Evolutionary conservation across 1,284 basidiomycete species (phyloP), one percentile per base, ranked within the genome.

Genomic region (Boletus smithii): DNA sequence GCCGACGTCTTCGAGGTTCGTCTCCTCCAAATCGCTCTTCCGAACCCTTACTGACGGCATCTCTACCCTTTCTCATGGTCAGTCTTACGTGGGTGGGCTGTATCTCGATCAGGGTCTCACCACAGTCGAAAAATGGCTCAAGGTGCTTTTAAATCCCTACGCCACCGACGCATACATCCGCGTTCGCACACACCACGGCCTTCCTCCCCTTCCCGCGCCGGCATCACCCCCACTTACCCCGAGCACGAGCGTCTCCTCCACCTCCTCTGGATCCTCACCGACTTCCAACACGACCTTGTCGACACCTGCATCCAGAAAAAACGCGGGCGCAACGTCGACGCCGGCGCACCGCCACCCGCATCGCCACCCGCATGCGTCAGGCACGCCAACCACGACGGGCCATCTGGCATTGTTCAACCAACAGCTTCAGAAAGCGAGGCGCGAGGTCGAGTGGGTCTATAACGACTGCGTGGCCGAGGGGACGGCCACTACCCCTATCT

Each of bases 351-450:
- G 53, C 45, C 30, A 41, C 55, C 2, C 35, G 40, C 60, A 31
- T 42, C 57, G 52, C 51, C 66, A 53, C 23, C 55, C 53, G 24
- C 42, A 44, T 30, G 44, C 49, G 20, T 34, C 55, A 29, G 39
- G 54, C 39, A 46, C 59, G 9, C 51, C 51, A 8, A 54, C 60
- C 7, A 75, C 73, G 18, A 71, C 74, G 14, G 86, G 86, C 5
- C 81, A 88, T 61, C 74, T 89, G 6, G 80, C 83, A 20, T 67
- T 88, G 36, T 88, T 89, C 73, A 89, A 89, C 59, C 85, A 88
- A 66, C 70, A 77, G 46, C 59, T 88, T 44, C 81, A 84, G 65
- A 84, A 79, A 66, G 56, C 60, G 27, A 73, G 71, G 57, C 73
- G 70, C 47, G 59, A 65, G 36, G 74, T 88, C 46, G 85, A 89